Evolutionary conservation across 805 yeast genomes (phyloP), one percentile per base, ranked within the genome.

Genomic region (Zygotorulaspora sp.): DNA sequence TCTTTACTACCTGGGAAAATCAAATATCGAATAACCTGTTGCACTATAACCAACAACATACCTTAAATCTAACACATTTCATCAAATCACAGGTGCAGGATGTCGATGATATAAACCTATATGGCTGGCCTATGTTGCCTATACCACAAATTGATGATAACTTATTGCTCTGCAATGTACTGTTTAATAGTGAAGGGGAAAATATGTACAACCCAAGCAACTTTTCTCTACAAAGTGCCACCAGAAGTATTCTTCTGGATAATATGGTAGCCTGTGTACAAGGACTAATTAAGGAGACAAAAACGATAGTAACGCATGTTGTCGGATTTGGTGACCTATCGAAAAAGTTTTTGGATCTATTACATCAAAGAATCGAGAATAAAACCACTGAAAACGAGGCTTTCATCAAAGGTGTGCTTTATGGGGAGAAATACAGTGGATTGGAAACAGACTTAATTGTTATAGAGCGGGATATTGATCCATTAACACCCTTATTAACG

Each of bases 401-500:
- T 9, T 50, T 61, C 30, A 45, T 57, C 13, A 47, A 48, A 14
- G 56, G 54, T 4, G 46, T 61, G 3, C 39, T 64, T 16, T 62
- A 59, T 47, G 65, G 61, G 1, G 49, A 44, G 7, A 56, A 58
- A 14, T 54, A 62, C 16, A 61, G 67, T 23, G 66, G 66, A 8
- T 64, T 73, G 31, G 80, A 79, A 41, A 72, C 78, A 35, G 94
- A 90, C 53, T 62, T 89, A 19, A 69, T 90, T 5, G 80, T 89
- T 1, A 53, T 90, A 14, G 97, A 90, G 54, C 67, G 98, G 32
- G 75, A 80, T 36, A 58, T 80, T 19, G 98, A 90, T 61, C 71
- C 75, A 29, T 58, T 83, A 4, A 77, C 95, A 1, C 80, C 87
- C 1, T 52, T 86, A 8, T 62, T 87, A 38, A 76, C 79, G 17